These are phyloP conservation scores for Begonia loranthoides DNA, from an alignment of 306 rosid species.

Conservation along the genomic window DNA sequence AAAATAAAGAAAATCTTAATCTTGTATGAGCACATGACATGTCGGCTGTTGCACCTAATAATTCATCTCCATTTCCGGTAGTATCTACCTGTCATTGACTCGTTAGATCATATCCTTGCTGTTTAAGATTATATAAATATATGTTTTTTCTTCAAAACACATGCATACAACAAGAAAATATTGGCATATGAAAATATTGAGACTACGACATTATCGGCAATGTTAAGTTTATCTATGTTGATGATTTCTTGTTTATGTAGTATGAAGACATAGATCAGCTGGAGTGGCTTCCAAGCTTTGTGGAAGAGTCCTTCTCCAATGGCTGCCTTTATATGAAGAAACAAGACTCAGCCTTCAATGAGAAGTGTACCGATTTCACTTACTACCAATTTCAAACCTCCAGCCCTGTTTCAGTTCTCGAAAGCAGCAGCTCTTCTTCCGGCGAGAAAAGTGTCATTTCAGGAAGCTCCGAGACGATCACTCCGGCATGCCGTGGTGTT, in stretches of 20 bases:
- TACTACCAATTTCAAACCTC: constrained; percentile 64
- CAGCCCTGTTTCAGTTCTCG: constrained; percentile 92
- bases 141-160: too few relatives aligned
- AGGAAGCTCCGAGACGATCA: constrained; percentile 31
- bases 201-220: too few relatives aligned
- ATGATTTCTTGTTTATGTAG: constrained; percentile 18
- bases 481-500: constrained; percentile 53
- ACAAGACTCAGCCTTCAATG: constrained; percentile 23
- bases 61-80: too few relatives aligned
- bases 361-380: constrained; percentile 20
- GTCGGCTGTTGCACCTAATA: too few relatives aligned
- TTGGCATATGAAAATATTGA: constrained; percentile 1
- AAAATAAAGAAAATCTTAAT: too few relatives aligned
- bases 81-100: too few relatives aligned
- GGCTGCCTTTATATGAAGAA: constrained; percentile 71
- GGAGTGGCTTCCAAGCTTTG: constrained; percentile 89
- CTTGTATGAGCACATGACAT: too few relatives aligned
- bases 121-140: too few relatives aligned
- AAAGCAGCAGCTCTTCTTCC: constrained; percentile 86
- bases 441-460: constrained; percentile 33
- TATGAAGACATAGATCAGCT: constrained; percentile 81
- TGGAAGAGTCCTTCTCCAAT: constrained; percentile 77
- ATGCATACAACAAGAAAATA: constrained; percentile 6
- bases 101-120: too few relatives aligned
- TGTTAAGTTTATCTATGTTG: too few relatives aligned